Percentiles rank a stretch among this genome's conserved stretches.
Evolutionary conservation across 192 early-diverging fungal genomes (phyloP).

Genomic region (Coemansia sp.): DNA sequence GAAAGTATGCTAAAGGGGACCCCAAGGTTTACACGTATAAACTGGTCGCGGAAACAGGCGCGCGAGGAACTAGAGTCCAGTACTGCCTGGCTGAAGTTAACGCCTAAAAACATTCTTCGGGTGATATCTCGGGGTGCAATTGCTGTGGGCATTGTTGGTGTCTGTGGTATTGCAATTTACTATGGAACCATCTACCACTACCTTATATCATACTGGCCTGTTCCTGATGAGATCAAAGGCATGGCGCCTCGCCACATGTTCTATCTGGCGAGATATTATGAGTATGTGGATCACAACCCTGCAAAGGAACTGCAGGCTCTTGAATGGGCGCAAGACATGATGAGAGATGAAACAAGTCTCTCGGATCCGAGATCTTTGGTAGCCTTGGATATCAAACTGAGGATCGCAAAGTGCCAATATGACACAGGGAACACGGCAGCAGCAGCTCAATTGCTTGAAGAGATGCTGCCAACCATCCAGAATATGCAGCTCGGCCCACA

Average conservation of each 20-base stretch:
- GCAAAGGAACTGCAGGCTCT: constrained; percentile 22
- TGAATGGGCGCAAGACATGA: constrained; percentile 14
- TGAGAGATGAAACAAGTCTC: constrained; percentile 8
- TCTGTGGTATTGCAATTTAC: constrained; percentile 21
- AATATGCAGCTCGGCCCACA: background rate
- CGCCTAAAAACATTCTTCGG: constrained; percentile 16
- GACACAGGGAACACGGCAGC: constrained; percentile 9
- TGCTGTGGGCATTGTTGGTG: constrained; percentile 7
- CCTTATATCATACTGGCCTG: constrained; percentile 26
- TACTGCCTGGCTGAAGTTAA: constrained; percentile 15
- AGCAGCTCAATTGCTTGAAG: constrained; percentile 9
- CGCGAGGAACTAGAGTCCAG: constrained; percentile 7
- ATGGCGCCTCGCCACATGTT: constrained; percentile 17
- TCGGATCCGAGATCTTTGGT: constrained; percentile 13
- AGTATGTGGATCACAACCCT: constrained; percentile 14
- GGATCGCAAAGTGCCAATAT: constrained; percentile 34
- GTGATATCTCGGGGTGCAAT: constrained; percentile 10
- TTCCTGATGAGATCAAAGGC: constrained; percentile 20
- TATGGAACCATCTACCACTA: constrained; percentile 32
- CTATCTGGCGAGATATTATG: constrained; percentile 39
- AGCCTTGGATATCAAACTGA: constrained; percentile 29
- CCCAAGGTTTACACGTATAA: constrained; percentile 37
- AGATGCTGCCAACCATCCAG: constrained; percentile 10
- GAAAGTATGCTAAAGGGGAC: constrained; percentile 38
- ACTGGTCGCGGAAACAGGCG: constrained; percentile 9